Evolutionary conservation across 805 yeast genomes (phyloP).

Genomic region (Kregervanrija fluxuum): DNA sequence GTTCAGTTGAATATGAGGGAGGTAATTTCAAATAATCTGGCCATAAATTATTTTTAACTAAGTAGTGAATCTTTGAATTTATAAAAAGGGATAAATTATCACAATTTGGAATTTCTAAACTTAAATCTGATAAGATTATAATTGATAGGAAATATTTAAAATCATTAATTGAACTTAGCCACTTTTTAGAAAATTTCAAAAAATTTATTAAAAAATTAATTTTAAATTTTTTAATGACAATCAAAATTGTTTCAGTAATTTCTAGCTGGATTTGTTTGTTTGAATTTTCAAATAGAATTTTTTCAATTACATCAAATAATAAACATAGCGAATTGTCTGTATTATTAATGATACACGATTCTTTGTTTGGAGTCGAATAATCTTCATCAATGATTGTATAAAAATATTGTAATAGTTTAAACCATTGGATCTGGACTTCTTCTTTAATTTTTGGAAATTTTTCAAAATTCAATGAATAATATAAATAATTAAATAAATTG

Average conservation of each 20-base stretch:
- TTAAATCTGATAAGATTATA: conserved; percentile 6
- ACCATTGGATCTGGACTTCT: conserved; percentile 33
- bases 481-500: conserved; percentile 38
- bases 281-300: conserved; percentile 12
- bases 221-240: conserved; percentile 18
- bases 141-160: conserved; percentile 16
- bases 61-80: conserved; percentile 9
- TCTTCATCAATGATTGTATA: conserved; percentile 11
- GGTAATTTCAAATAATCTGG: conserved; percentile 4
- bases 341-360: conserved; percentile 33
- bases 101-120: not conserved
- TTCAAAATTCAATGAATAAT: conserved; percentile 16
- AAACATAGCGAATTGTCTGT: conserved; percentile 35
- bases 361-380: conserved; percentile 32
- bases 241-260: conserved; percentile 20
- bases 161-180: conserved; percentile 14
- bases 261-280: conserved; percentile 19
- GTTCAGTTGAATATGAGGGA: too few species aligned
- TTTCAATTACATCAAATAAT: conserved; percentile 28
- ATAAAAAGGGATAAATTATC: conserved; percentile 3
- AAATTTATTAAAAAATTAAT: conserved; percentile 20
- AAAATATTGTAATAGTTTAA: conserved; percentile 32
- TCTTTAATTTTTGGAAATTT: conserved; percentile 14
- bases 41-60: conserved; percentile 13
- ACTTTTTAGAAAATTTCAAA: conserved; percentile 13